Evolutionary conservation across 2,329 filamentous ascomycete genomes (phyloP).

Genomic region (Trichoderma sp.): DNA sequence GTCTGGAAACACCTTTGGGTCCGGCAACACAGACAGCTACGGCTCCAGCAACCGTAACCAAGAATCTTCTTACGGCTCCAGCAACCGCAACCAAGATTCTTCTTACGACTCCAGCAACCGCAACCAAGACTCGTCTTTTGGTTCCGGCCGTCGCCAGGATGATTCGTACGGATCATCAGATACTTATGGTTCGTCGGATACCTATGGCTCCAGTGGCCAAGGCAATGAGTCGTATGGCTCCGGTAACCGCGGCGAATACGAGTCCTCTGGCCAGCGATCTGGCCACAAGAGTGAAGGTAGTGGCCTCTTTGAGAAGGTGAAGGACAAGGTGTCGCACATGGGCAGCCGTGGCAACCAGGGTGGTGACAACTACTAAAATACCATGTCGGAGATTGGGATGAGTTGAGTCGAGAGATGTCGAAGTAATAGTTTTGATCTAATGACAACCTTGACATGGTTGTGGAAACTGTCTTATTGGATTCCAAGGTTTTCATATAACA

Average conservation of each 20-base stretch:
- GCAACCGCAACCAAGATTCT: slow-evolving; percentile 20
- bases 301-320: slow-evolving; percentile 52
- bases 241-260: slow-evolving; percentile 13
- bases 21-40: neutral
- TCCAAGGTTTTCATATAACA: neutral
- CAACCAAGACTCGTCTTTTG: neutral
- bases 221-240: slow-evolving; percentile 20
- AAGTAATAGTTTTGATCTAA: neutral
- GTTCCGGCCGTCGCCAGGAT: slow-evolving; percentile 12
- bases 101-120: slow-evolving; percentile 24
- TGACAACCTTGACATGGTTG: neutral
- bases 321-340: slow-evolving; percentile 55
- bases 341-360: slow-evolving; percentile 48
- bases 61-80: neutral
- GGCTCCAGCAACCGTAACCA: slow-evolving; percentile 8
- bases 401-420: neutral
- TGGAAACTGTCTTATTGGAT: neutral
- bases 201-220: slow-evolving; percentile 23
- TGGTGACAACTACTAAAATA: slow-evolving; percentile 44
- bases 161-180: slow-evolving; percentile 25
- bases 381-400: neutral
- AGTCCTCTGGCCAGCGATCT: slow-evolving; percentile 15
- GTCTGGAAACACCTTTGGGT: slow-evolving; percentile 19
- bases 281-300: slow-evolving; percentile 14
- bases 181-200: neutral